A percentile compares a stretch with the other conserved stretches of the same genome.
Conservation (phyloP, 2,329 filamentous ascomycete genomes). For the Verticillium tricorpus region DNA sequence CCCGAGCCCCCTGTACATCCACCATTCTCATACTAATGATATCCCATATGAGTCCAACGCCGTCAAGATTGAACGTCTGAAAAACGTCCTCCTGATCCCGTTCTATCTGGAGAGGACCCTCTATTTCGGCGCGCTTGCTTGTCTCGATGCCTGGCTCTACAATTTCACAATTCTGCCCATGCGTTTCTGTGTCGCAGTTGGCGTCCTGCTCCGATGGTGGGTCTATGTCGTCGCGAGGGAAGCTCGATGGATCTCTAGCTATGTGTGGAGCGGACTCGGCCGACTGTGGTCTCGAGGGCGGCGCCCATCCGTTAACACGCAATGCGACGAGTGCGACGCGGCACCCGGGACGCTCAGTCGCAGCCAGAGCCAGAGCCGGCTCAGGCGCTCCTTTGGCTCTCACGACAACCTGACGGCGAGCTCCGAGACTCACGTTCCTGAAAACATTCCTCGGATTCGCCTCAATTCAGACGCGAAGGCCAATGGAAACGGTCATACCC, state of each 20-base stretch:
- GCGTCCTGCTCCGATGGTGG: constrained; percentile 77
- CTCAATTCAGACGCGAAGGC: constrained; percentile 4
- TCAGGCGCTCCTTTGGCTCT: background rate
- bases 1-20: constrained; percentile 62
- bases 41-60: constrained; percentile 86
- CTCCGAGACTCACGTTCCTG: background rate
- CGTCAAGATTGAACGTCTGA: constrained; percentile 84
- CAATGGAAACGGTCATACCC: constrained; percentile 7
- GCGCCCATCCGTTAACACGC: background rate
- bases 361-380: background rate
- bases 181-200: constrained; percentile 76
- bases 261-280: constrained; percentile 74
- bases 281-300: constrained; percentile 59
- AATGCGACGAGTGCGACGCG: background rate
- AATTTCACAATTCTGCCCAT: constrained; percentile 93
- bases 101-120: constrained; percentile 79
- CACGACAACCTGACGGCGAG: background rate
- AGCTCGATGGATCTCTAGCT: constrained; percentile 64
- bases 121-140: constrained; percentile 83
- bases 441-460: background rate
- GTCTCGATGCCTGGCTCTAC: constrained; percentile 93
- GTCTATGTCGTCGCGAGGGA: constrained; percentile 67
- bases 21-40: constrained; percentile 52
- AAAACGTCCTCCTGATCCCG: constrained; percentile 83
- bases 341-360: background rate